A percentile compares a stretch with the other conserved stretches of the same genome.
phyloP scores from a whole-genome alignment of 2,329 filamentous ascomycete species.

The Meredithiella fracta region DNA sequence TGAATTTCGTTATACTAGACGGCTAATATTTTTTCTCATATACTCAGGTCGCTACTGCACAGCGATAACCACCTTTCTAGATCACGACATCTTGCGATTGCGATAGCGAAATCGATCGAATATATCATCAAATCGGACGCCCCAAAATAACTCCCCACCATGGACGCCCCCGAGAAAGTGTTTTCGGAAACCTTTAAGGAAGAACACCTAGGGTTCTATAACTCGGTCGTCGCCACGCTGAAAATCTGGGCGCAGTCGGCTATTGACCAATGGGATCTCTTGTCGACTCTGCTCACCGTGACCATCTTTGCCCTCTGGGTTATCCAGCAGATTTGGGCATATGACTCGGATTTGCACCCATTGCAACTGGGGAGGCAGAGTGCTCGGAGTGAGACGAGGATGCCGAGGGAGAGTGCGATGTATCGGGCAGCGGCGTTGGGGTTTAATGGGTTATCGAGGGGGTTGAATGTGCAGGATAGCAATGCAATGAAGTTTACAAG shows the following conservation, averaged over 20 bases:
- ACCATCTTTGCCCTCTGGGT: constrained; percentile 49
- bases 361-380: constrained; percentile 79
- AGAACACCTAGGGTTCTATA: neutral
- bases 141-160: neutral
- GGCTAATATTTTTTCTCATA: no score
- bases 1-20: no score
- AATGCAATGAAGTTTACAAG: constrained; percentile 67
- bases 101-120: neutral
- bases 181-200: neutral
- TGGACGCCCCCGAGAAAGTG: neutral
- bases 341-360: constrained; percentile 82
- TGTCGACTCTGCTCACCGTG: constrained; percentile 35
- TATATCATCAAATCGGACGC: neutral
- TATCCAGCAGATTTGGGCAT: constrained; percentile 52
- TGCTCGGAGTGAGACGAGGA: constrained; percentile 58
- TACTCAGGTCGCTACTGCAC: no score
- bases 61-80: no score
- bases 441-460: constrained; percentile 61
- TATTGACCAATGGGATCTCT: constrained; percentile 35
- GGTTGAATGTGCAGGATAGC: constrained; percentile 67
- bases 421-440: constrained; percentile 78
- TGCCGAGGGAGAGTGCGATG: constrained; percentile 68
- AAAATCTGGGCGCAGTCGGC: constrained; percentile 55
- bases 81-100: neutral
- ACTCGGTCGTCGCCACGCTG: constrained; percentile 38